A percentile compares a stretch with the other conserved stretches of the same genome.
Evolutionary conservation across 1,284 basidiomycete species (phyloP).

Genomic region (Heterobasidion parviporum): DNA sequence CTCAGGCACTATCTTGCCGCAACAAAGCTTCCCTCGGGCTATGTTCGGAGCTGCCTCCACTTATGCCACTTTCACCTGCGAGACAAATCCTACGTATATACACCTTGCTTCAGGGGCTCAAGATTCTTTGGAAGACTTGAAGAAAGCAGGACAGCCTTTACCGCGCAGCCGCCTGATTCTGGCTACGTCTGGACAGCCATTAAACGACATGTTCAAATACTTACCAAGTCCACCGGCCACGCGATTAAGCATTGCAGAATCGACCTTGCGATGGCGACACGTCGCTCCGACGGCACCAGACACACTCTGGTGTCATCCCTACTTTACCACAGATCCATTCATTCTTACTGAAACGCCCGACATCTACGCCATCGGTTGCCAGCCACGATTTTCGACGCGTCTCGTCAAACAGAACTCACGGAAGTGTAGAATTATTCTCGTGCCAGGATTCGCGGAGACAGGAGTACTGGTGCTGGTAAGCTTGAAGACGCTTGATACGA

Average conservation of each 20-base stretch:
- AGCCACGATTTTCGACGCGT: slow-evolving; percentile 75
- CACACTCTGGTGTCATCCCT: slow-evolving; percentile 98
- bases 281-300: slow-evolving; percentile 97
- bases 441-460: slow-evolving; percentile 74
- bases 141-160: neutral
- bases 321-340: slow-evolving; percentile 85
- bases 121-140: slow-evolving; percentile 13
- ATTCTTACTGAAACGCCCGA: slow-evolving; percentile 80
- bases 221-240: slow-evolving; percentile 59
- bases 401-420: slow-evolving; percentile 39
- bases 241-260: slow-evolving; percentile 65
- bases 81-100: slow-evolving; percentile 90
- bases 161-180: slow-evolving; percentile 50
- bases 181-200: slow-evolving; percentile 83
- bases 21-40: slow-evolving; percentile 87
- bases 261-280: slow-evolving; percentile 90
- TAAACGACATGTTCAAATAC: slow-evolving; percentile 96
- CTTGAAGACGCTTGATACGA: slow-evolving; percentile 42
- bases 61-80: slow-evolving; percentile 63
- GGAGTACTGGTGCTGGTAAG: slow-evolving; percentile 60
- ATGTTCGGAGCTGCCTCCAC: slow-evolving; percentile 76
- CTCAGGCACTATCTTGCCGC: slow-evolving; percentile 82
- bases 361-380: slow-evolving; percentile 90
- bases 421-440: slow-evolving; percentile 71
- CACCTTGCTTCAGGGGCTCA: slow-evolving; percentile 34